Evolutionary conservation across 2,329 filamentous ascomycete species (phyloP).

Genomic region (Pseudocercospora ulei): DNA sequence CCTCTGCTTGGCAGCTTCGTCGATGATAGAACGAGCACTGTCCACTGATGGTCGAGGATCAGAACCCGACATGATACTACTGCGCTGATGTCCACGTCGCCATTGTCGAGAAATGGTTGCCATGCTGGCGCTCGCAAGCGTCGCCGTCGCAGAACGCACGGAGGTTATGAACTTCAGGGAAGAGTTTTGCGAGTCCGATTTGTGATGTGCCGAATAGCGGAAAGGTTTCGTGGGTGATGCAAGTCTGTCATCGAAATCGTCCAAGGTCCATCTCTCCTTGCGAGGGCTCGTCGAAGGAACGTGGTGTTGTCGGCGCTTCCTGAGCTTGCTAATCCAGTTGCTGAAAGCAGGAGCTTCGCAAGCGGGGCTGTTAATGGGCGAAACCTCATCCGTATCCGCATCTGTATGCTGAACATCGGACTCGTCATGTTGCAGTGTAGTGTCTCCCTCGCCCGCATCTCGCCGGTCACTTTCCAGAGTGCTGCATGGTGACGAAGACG

Average conservation of each 20-base stretch:
- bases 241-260: slow-evolving; percentile 30
- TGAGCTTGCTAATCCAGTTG: slow-evolving; percentile 63
- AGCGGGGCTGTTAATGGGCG: slow-evolving; percentile 5
- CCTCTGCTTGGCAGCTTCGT: slow-evolving; percentile 61
- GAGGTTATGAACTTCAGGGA: slow-evolving; percentile 72
- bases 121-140: slow-evolving; percentile 62
- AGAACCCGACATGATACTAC: slow-evolving; percentile 52
- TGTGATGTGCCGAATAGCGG: slow-evolving; percentile 31
- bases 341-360: slow-evolving; percentile 48
- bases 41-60: slow-evolving; percentile 58
- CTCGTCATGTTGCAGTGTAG: slow-evolving; percentile 2
- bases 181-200: slow-evolving; percentile 54
- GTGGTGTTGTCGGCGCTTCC: slow-evolving; percentile 47
- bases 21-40: slow-evolving; percentile 45
- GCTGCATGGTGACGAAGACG: not conserved
- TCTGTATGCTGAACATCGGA: not conserved
- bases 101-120: slow-evolving; percentile 53
- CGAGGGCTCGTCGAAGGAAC: slow-evolving; percentile 34
- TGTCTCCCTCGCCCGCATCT: slow-evolving; percentile 2
- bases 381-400: not conserved
- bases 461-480: slow-evolving; percentile 1
- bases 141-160: slow-evolving; percentile 71
- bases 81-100: slow-evolving; percentile 50
- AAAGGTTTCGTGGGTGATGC: slow-evolving; percentile 14
- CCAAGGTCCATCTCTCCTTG: slow-evolving; percentile 33